phyloP scores from a whole-genome alignment of 345 rosid species.

The Bruguiera parviflora region DNA sequence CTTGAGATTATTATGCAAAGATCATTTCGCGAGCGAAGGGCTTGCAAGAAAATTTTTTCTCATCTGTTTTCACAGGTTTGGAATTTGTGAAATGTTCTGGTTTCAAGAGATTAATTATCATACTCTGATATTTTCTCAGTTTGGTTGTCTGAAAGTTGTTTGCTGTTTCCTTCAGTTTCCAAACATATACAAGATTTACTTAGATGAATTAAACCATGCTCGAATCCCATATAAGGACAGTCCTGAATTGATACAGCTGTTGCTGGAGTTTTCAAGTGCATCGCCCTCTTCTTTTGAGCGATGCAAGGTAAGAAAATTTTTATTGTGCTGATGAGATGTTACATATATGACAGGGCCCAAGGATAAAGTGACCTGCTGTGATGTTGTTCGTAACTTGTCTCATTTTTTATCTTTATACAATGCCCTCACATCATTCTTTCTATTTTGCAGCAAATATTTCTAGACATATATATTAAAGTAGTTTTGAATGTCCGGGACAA shows the following conservation, averaged over 20 bases:
- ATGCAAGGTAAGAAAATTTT: slow-evolving; percentile 49
- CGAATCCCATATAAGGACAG: slow-evolving; percentile 70
- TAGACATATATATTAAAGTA: slow-evolving; percentile 72
- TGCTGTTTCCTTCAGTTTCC: slow-evolving; percentile 54
- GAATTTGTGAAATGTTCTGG: not conserved
- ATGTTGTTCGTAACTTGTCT: slow-evolving; percentile 10
- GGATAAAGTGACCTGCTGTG: not conserved
- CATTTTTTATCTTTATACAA: slow-evolving; percentile 3
- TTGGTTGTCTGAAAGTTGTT: not conserved
- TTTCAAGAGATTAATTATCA: not conserved
- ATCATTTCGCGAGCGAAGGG: slow-evolving; percentile 65
- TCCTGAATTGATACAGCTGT: slow-evolving; percentile 60
- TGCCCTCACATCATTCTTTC: slow-evolving; percentile 15
- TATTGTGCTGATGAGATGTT: not conserved
- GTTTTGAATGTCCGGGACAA: slow-evolving; percentile 82
- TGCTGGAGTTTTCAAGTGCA: slow-evolving; percentile 64
- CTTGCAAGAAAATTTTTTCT: slow-evolving; percentile 62
- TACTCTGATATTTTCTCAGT: not conserved
- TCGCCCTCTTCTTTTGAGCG: slow-evolving; percentile 52
- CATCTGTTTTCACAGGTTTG: slow-evolving; percentile 79
- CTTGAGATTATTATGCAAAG: slow-evolving; percentile 58
- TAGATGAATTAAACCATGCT: slow-evolving; percentile 56
- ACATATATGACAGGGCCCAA: not conserved
- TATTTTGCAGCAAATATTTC: slow-evolving; percentile 58
- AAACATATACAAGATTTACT: slow-evolving; percentile 51